These are phyloP conservation scores for Talaromyces sp. DNA, from an alignment of 2,329 filamentous ascomycete genomes.

Conservation along the genomic window DNA sequence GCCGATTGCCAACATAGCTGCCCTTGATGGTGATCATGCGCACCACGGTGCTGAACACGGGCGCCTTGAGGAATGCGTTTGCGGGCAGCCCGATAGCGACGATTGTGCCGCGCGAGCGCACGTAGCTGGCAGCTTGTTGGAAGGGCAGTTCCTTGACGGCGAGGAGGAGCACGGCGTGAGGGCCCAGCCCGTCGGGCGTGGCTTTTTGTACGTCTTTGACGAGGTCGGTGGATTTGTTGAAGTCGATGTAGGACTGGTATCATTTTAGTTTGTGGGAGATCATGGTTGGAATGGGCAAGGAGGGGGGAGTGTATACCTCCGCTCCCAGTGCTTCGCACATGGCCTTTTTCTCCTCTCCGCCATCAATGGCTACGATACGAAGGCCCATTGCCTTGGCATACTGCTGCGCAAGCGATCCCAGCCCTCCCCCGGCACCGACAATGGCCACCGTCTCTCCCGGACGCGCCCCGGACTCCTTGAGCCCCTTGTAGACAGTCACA, in stretches of 20 bases:
- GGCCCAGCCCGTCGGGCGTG: constrained; percentile 74
- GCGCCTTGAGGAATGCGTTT: constrained; percentile 70
- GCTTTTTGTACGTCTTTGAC: constrained; percentile 78
- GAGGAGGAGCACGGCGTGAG: constrained; percentile 80
- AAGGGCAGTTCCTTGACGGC: constrained; percentile 88
- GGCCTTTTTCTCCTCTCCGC: constrained; percentile 70
- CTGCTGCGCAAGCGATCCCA: constrained; percentile 75
- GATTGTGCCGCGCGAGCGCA: constrained; percentile 74
- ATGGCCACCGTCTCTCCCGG: constrained; percentile 77
- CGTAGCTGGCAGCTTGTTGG: constrained; percentile 87
- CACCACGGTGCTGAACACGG: constrained; percentile 84
- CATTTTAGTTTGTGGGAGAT: neutral
- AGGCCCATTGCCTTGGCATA: constrained; percentile 90
- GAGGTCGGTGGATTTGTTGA: constrained; percentile 67
- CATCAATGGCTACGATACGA: constrained; percentile 72
- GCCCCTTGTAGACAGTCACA: constrained; percentile 82
- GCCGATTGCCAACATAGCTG: constrained; percentile 87
- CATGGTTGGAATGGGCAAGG: too few species aligned
- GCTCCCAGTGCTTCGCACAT: constrained; percentile 66
- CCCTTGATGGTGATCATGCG: constrained; percentile 91
- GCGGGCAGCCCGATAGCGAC: constrained; percentile 87
- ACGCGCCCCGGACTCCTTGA: constrained; percentile 72
- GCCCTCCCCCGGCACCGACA: constrained; percentile 79
- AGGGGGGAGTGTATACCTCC: constrained; percentile 29
- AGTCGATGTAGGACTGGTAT: constrained; percentile 68